Evolutionary conservation across 1,284 basidiomycete genomes (phyloP).

Genomic region (Sanghuangporus weigelae): DNA sequence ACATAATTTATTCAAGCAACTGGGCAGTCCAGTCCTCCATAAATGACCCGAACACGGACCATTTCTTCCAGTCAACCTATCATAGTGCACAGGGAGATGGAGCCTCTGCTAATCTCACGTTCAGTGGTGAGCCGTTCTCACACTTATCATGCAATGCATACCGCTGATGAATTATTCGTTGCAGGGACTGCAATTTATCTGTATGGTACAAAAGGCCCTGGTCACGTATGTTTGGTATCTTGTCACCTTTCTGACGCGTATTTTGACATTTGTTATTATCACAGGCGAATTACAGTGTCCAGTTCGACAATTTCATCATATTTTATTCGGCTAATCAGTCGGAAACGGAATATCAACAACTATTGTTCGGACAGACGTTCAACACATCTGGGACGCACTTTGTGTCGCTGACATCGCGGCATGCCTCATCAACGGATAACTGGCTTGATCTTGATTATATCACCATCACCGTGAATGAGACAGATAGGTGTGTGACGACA

Average conservation of each 20-base stretch:
- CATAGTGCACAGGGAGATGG: slow-evolving; percentile 25
- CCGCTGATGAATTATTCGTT: neutral
- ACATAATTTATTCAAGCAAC: slow-evolving; percentile 23
- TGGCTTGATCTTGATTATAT: slow-evolving; percentile 30
- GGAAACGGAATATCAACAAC: slow-evolving; percentile 23
- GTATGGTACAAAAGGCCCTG: slow-evolving; percentile 27
- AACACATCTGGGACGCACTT: slow-evolving; percentile 19
- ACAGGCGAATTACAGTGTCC: slow-evolving; percentile 25
- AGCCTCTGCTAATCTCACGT: slow-evolving; percentile 22
- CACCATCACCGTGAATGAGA: slow-evolving; percentile 21
- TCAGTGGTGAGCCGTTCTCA: slow-evolving; percentile 17
- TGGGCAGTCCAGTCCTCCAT: slow-evolving; percentile 24
- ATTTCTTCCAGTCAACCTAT: slow-evolving; percentile 27
- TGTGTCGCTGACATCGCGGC: slow-evolving; percentile 21
- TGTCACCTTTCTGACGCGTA: neutral
- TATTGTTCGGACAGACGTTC: slow-evolving; percentile 24
- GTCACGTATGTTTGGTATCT: slow-evolving; percentile 23
- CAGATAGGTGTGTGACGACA: slow-evolving; percentile 5
- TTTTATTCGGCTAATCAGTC: slow-evolving; percentile 20
- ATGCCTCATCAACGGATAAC: slow-evolving; percentile 14
- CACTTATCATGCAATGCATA: neutral
- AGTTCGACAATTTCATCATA: slow-evolving; percentile 24
- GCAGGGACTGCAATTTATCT: slow-evolving; percentile 23
- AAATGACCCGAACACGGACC: slow-evolving; percentile 20
- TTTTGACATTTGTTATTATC: neutral